A percentile compares a stretch with the other conserved stretches of the same genome.
These are phyloP conservation scores for Rhododendron mucronatum DNA, from an alignment of 148 eudicot genomes.

Conservation along the genomic window DNA sequence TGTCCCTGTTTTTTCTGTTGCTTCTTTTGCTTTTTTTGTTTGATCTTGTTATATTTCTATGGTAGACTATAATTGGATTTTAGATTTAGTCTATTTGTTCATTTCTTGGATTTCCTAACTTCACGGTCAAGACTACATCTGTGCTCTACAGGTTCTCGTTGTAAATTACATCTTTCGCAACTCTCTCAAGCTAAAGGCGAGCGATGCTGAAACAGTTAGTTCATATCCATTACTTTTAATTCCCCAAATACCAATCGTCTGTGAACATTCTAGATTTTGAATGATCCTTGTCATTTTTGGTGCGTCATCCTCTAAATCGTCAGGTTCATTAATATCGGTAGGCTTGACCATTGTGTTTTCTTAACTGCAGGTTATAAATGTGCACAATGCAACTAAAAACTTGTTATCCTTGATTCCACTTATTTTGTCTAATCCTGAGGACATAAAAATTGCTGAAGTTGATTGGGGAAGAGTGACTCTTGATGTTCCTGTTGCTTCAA, in stretches of 20 bases:
- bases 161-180: constrained; percentile 63
- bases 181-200: constrained; percentile 83
- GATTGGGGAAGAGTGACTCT: constrained; percentile 38
- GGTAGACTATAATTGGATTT: background rate
- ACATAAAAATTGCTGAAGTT: constrained; percentile 43
- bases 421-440: constrained; percentile 40
- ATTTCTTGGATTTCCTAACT: background rate
- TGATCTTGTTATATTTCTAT: background rate
- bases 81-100: background rate
- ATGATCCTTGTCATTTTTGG: background rate
- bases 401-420: constrained; percentile 58
- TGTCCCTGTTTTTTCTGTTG: background rate
- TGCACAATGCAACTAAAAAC: constrained; percentile 63
- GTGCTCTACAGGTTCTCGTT: constrained; percentile 50
- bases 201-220: constrained; percentile 85
- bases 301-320: background rate
- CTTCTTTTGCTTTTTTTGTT: background rate
- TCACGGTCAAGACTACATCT: background rate
- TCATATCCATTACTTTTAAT: background rate
- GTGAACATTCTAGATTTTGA: background rate
- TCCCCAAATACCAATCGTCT: background rate
- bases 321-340: background rate
- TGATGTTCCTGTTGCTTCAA: constrained; percentile 55
- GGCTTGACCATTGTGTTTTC: background rate
- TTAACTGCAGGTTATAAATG: constrained; percentile 52